Evolutionary conservation across 495 filamentous ascomycete species (phyloP), one percentile per base, ranked within the genome.

Genomic region (Neurospora discreta): DNA sequence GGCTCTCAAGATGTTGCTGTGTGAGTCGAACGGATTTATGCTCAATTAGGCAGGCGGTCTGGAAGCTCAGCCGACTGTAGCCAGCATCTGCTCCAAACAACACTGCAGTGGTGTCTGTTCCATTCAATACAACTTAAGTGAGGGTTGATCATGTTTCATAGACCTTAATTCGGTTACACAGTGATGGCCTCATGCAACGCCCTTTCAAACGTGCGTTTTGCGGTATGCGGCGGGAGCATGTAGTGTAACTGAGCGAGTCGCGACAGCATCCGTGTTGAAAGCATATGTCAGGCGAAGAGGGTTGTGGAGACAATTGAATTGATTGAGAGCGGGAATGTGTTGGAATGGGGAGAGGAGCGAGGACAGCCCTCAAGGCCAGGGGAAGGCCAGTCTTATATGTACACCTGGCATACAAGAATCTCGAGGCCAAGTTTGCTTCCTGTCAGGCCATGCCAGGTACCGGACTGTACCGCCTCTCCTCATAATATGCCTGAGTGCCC

Each of bases 21-120:
- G 20, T 8, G 52, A 65, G 26, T 33, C 18, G 52, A 65, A 65
- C 18, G 3, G 15, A 65, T 15, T 71, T 68, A 39, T 68, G 46
- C 71, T 68, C 23, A 36, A 70, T 74, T 72, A 1, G 71, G 73
- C 71, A 74, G 73, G 73, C 73, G 71, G 73, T 72, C 73, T 43
- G 26, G 52, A 65, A 65, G 52, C 52, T 65, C 52, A 65, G 52
- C 26, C 52, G 26, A 65, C 15, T 65, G 52, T 65, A 65, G 52
- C 52, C 52, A 65, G 52, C 52, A 65, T 33, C 30, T 18, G 52
- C 23, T 13, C 23, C 52, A 16, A 60, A 30, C 52, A 60, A 60
- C n/a, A 60, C 52, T 52, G n/a, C n/a, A n/a, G n/a, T n/a, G n/a
- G n/a, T n/a, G n/a, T n/a, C n/a, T n/a, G n/a, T n/a, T n/a, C n/a